Evolutionary conservation across 2,329 filamentous ascomycete genomes (phyloP).

Genomic region (Penicillium polonicum): DNA sequence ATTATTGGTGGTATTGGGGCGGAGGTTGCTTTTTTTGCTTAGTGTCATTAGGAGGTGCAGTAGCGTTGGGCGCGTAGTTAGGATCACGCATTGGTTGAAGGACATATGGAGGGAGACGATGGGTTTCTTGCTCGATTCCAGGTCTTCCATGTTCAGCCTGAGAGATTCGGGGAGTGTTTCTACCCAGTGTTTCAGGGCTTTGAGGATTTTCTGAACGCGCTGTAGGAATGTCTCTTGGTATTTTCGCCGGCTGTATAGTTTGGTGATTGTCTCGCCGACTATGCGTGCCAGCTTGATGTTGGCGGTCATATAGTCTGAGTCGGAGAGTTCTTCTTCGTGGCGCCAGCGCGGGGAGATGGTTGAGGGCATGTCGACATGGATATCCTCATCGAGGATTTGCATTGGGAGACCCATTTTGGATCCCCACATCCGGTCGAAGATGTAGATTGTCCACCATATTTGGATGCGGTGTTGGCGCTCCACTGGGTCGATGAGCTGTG

Average conservation of each 20-base stretch:
- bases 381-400: slow-evolving; percentile 51
- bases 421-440: slow-evolving; percentile 49
- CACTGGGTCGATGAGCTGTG: slow-evolving; percentile 36
- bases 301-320: slow-evolving; percentile 38
- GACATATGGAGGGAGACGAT: slow-evolving; percentile 38
- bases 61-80: slow-evolving; percentile 41
- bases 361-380: slow-evolving; percentile 42
- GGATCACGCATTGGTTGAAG: slow-evolving; percentile 44
- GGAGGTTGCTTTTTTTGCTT: slow-evolving; percentile 17
- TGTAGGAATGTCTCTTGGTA: slow-evolving; percentile 41
- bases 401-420: slow-evolving; percentile 51
- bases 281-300: slow-evolving; percentile 41
- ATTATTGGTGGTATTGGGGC: background rate
- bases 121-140: slow-evolving; percentile 35
- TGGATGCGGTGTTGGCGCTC: slow-evolving; percentile 42
- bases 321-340: slow-evolving; percentile 39
- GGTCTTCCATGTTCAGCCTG: slow-evolving; percentile 33
- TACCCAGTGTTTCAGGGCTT: slow-evolving; percentile 41
- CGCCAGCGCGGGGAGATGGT: slow-evolving; percentile 29
- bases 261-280: slow-evolving; percentile 37
- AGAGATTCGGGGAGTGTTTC: slow-evolving; percentile 38
- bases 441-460: slow-evolving; percentile 43
- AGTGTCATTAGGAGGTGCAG: slow-evolving; percentile 41
- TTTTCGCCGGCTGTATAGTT: slow-evolving; percentile 37
- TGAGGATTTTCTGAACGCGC: slow-evolving; percentile 42